These are phyloP conservation scores for Daedaleopsis sinensis DNA, from an alignment of 768 basidiomycete genomes.

Conservation along the genomic window DNA sequence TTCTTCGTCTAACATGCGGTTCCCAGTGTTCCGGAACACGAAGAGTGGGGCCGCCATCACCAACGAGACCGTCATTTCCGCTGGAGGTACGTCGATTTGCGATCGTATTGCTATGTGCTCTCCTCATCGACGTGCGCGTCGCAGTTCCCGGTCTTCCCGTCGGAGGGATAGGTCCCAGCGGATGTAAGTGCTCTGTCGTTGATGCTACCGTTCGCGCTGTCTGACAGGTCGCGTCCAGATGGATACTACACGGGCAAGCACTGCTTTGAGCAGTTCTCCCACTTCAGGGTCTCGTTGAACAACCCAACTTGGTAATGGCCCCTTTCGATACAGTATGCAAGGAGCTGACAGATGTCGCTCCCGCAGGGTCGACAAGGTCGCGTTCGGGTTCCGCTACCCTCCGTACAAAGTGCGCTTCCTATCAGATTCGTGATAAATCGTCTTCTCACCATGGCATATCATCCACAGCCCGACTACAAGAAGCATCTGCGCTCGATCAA, in stretches of 20 bases:
- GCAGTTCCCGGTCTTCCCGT: conserved; percentile 68
- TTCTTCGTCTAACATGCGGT: neutral
- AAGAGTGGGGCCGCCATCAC: conserved; percentile 69
- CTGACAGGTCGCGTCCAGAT: conserved; percentile 37
- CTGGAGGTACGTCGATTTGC: conserved; percentile 45
- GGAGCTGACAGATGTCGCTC: neutral
- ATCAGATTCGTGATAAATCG: too few relatives aligned
- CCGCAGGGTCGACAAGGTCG: conserved; percentile 35
- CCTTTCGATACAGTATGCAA: neutral
- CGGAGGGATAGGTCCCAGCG: conserved; percentile 71
- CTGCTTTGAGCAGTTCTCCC: conserved; percentile 79
- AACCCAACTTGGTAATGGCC: conserved; percentile 41
- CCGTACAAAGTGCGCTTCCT: conserved; percentile 37
- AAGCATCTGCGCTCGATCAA: neutral
- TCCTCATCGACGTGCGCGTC: neutral
- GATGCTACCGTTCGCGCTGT: neutral
- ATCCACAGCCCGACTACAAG: conserved; percentile 4
- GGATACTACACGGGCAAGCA: conserved; percentile 76
- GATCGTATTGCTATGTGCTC: neutral
- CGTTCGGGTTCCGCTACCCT: conserved; percentile 39
- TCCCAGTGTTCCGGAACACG: conserved; percentile 66
- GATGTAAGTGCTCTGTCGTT: conserved; percentile 49
- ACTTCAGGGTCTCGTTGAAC: conserved; percentile 59
- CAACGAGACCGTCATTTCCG: conserved; percentile 72
- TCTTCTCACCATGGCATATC: too few relatives aligned